Evolutionary conservation across 2,329 filamentous ascomycete species (phyloP), one percentile per base, ranked within the genome.

Genomic region (Peltaster fructicola): DNA sequence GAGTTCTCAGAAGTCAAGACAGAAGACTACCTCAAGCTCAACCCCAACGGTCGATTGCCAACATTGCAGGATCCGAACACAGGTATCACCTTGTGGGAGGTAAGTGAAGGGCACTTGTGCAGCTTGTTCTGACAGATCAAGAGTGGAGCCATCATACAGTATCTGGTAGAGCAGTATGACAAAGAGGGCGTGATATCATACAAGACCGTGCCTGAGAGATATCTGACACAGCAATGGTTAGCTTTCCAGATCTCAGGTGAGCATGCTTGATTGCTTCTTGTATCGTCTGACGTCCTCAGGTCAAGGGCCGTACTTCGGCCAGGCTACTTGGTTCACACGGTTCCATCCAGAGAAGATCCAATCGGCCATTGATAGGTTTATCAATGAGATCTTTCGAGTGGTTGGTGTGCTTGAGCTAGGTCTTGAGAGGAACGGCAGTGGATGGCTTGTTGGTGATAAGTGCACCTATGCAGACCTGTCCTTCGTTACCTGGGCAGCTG

Each of bases 31-130:
- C 19, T 13, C 9, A 22, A 16, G 9, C 25, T 53, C 34, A 56
- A 57, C 34, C 51, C 52, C 25, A 57, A 57, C 26, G 52, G 53
- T 19, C 42, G 52, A 5, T 40, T 56, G 13, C 55, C 56, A n/a
- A 49, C 52, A 4, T 54, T 61, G 32, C 34, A 54, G 11, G 57
- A 61, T 36, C 56, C 55, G 1, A 60, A 60, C 40, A 56, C 51
- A 1, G 47, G 44, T 30, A 32, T 56, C 25, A 51, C 40, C n/a
- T 32, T 55, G 5, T 54, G 46, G 38, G 52, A 55, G 29, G 30
- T 32, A 20, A 20, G 12, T 9, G 9, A 20, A n/a, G 18, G 18
- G 9, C n/a, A n/a, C 18, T 11, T 20, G 12, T 6, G 12, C n/a
- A 20, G 18, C 9, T 11, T 20, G 18, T n/a, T 11, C 18, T 20